A percentile compares a stretch with the other conserved stretches of the same genome.
Evolutionary conservation across 768 basidiomycete genomes (phyloP).

Genomic region (Boletus rufocinnamomeus): DNA sequence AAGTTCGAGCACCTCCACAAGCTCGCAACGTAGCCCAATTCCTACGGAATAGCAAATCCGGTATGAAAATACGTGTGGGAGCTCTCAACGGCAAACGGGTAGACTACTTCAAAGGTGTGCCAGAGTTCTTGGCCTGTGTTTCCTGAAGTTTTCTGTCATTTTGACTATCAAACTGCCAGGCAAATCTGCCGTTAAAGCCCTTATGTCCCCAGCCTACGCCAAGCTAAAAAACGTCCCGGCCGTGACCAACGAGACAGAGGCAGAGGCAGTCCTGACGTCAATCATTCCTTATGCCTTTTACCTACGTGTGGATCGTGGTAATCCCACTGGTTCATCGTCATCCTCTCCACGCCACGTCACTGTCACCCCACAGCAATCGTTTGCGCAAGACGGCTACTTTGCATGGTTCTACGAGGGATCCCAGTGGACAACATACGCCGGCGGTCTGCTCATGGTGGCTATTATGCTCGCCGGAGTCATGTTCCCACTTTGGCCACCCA

Average conservation of each 20-base stretch:
- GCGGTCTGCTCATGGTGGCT: constrained; percentile 87
- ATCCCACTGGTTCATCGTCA: constrained; percentile 46
- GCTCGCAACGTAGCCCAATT: constrained; percentile 83
- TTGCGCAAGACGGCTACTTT: constrained; percentile 81
- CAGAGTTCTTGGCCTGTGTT: neutral
- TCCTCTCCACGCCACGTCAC: constrained; percentile 69
- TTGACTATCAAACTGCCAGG: constrained; percentile 47
- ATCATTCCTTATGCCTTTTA: constrained; percentile 88
- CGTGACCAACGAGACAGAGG: constrained; percentile 75
- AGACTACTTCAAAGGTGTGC: constrained; percentile 96
- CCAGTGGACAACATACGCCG: constrained; percentile 90
- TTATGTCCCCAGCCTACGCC: constrained; percentile 88
- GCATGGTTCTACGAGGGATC: constrained; percentile 98
- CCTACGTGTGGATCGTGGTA: constrained; percentile 86
- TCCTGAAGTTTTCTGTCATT: neutral
- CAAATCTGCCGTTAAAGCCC: constrained; percentile 88
- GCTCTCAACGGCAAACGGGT: constrained; percentile 92
- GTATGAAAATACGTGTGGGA: constrained; percentile 87
- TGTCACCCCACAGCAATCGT: constrained; percentile 79
- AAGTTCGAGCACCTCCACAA: constrained; percentile 77
- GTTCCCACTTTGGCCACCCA: constrained; percentile 98
- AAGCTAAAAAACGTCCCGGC: constrained; percentile 82
- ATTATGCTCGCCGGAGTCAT: constrained; percentile 96
- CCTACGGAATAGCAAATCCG: constrained; percentile 80
- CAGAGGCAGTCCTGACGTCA: constrained; percentile 60